Evolutionary conservation across 2,329 filamentous ascomycete species (phyloP).

Genomic region (Xylariaceae sp.): DNA sequence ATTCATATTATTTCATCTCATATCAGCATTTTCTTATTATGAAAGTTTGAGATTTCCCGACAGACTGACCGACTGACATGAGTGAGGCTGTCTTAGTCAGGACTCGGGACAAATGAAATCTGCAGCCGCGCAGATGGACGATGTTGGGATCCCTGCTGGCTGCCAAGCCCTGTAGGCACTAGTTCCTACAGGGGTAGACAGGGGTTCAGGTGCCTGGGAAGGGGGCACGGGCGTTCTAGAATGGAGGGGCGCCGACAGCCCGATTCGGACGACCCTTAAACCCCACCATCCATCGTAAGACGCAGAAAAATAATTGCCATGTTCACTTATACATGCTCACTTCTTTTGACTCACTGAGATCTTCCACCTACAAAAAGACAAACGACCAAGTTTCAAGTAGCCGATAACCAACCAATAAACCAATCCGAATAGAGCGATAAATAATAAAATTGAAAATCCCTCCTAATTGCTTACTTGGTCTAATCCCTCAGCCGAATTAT

Average conservation of each 20-base stretch:
- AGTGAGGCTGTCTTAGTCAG: conserved; percentile 11
- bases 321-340: conserved; percentile 1
- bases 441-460: too few relatives aligned
- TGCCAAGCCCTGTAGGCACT: neutral
- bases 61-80: neutral
- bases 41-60: neutral
- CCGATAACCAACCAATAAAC: neutral
- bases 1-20: conserved; percentile 3
- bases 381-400: neutral
- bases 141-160: neutral
- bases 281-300: conserved; percentile 15
- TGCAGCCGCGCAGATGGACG: conserved; percentile 2
- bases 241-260: conserved; percentile 7
- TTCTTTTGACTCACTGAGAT: conserved; percentile 18
- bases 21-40: neutral
- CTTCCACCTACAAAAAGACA: conserved; percentile 1
- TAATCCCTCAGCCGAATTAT: neutral
- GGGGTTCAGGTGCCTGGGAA: neutral
- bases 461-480: neutral
- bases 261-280: conserved; percentile 7
- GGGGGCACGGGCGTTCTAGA: conserved; percentile 11
- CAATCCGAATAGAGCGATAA: neutral
- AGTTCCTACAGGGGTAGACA: neutral
- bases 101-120: too few relatives aligned
- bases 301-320: conserved; percentile 5